Conservation (phyloP, 2,329 filamentous ascomycete genomes). For the Aschersonia sp. region DNA sequence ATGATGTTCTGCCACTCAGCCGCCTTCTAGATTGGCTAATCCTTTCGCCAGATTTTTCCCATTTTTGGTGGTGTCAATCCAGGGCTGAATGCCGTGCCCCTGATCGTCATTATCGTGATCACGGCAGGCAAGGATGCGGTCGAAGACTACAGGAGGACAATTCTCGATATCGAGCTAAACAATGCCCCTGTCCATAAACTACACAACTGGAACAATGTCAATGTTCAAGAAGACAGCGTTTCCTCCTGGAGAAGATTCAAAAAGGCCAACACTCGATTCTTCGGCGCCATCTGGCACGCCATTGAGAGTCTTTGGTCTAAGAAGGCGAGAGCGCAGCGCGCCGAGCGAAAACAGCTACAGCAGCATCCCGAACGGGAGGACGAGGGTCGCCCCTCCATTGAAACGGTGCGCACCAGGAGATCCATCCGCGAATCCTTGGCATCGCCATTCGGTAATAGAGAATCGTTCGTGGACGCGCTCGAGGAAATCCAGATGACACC, state of each 20-base stretch:
- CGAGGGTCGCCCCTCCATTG: constrained; percentile 46
- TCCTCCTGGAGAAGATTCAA: constrained; percentile 80
- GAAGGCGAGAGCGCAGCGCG: constrained; percentile 32
- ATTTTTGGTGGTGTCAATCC: constrained; percentile 91
- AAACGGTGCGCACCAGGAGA: constrained; percentile 19
- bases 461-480: constrained; percentile 37
- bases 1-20: neutral
- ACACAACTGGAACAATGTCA: constrained; percentile 82
- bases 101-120: constrained; percentile 81
- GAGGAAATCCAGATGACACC: constrained; percentile 92
- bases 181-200: constrained; percentile 90
- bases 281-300: constrained; percentile 36
- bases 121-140: constrained; percentile 91
- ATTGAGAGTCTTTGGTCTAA: constrained; percentile 34
- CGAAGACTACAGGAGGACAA: constrained; percentile 85
- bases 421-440: constrained; percentile 23
- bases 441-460: constrained; percentile 38
- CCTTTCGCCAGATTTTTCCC: constrained; percentile 63
- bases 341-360: constrained; percentile 26
- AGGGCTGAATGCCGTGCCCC: constrained; percentile 73
- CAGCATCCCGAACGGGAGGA: constrained; percentile 18
- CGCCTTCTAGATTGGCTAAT: neutral
- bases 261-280: constrained; percentile 60
- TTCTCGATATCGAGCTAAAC: constrained; percentile 86
- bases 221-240: constrained; percentile 75